These are phyloP conservation scores for Cladorrhinum samala DNA, from an alignment of 495 filamentous ascomycete genomes.

Conservation along the genomic window DNA sequence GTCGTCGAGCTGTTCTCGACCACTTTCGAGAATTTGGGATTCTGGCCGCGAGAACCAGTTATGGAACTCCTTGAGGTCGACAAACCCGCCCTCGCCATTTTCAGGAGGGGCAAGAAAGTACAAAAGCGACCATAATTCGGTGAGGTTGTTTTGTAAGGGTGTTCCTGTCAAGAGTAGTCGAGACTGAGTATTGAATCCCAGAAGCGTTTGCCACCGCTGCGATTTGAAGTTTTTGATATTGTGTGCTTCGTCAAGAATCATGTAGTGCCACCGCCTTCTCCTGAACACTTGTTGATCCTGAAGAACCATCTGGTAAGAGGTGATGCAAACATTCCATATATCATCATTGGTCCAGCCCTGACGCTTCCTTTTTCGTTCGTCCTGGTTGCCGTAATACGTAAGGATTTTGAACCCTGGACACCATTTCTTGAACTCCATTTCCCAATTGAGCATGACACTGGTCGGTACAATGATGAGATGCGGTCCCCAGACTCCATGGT, in stretches of 20 bases:
- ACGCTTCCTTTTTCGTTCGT: slow-evolving; percentile 86
- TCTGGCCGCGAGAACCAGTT: slow-evolving; percentile 90
- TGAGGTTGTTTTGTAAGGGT: slow-evolving; percentile 93
- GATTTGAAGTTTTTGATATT: slow-evolving; percentile 99
- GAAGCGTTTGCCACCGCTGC: slow-evolving; percentile 88
- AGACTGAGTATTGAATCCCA: slow-evolving; percentile 83
- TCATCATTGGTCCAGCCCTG: slow-evolving; percentile 86
- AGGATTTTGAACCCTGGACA: slow-evolving; percentile 97
- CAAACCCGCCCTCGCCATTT: slow-evolving; percentile 79
- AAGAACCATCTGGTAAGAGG: slow-evolving; percentile 91
- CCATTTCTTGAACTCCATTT: slow-evolving; percentile 99
- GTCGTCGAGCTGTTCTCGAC: slow-evolving; percentile 85
- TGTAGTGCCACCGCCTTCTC: slow-evolving; percentile 91
- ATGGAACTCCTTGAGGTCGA: slow-evolving; percentile 84
- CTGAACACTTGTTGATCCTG: slow-evolving; percentile 93
- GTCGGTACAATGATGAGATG: slow-evolving; percentile 96
- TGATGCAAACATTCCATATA: slow-evolving; percentile 94
- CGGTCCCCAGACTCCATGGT: slow-evolving; percentile 90
- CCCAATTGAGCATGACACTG: slow-evolving; percentile 99
- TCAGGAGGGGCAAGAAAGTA: slow-evolving; percentile 94
- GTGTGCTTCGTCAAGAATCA: slow-evolving; percentile 97
- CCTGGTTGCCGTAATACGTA: slow-evolving; percentile 89
- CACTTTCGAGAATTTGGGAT: slow-evolving; percentile 91
- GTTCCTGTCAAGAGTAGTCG: slow-evolving; percentile 90
- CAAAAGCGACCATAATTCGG: slow-evolving; percentile 92